Evolutionary conservation across 176 grass and related monocot genomes (phyloP).

Genomic region (Rhynchospora tenuis): DNA sequence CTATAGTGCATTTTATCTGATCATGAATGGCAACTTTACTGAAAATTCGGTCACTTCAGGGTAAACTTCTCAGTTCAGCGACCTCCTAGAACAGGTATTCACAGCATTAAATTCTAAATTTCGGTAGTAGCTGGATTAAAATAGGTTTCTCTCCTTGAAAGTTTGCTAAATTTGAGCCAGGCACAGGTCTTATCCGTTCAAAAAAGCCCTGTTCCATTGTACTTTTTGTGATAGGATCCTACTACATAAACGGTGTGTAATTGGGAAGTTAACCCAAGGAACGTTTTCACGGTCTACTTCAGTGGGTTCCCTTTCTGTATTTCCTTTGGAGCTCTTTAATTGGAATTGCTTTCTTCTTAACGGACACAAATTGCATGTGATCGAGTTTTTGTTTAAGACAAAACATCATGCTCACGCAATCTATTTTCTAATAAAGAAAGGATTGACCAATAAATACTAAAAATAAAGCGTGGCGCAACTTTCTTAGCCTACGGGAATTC

Average conservation of each 20-base stretch:
- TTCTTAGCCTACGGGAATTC: background rate
- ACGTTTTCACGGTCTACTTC: background rate
- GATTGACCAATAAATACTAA: conserved; percentile 5
- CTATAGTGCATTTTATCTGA: background rate
- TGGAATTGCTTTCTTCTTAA: conserved; percentile 4
- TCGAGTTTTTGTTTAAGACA: background rate
- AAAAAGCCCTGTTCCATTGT: background rate
- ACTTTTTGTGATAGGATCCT: background rate
- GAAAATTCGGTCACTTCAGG: background rate
- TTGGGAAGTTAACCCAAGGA: background rate
- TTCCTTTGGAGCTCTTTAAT: background rate
- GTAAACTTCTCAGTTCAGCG: conserved; percentile 11
- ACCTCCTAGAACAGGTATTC: background rate
- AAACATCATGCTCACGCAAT: background rate
- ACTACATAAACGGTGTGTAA: background rate
- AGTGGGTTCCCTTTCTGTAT: background rate
- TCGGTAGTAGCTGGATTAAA: background rate
- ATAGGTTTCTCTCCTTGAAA: background rate
- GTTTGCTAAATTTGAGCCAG: background rate
- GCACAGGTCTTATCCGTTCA: background rate
- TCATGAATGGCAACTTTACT: background rate
- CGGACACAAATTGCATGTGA: conserved; percentile 9
- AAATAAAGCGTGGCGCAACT: background rate
- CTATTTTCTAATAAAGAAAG: background rate
- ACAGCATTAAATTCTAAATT: background rate